Base-by-base conservation (phyloP, 2,329 filamentous ascomycete species). In the Aspergillus sp. region DNA sequence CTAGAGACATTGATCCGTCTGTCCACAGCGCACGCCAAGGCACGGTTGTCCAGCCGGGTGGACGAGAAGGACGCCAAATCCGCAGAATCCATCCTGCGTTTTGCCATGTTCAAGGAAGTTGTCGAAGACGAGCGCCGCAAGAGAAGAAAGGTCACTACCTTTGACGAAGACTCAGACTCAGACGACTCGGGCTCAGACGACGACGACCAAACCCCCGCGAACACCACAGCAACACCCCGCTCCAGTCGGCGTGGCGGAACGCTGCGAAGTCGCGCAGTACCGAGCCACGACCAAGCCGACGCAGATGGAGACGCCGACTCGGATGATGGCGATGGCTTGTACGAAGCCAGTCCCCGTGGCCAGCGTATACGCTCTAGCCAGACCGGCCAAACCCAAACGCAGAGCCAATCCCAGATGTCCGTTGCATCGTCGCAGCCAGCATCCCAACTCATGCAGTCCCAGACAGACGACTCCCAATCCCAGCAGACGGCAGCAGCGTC, bases 1-100 rank as follows among this genome's bases (percentile, higher is more conserved):
- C 76, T 98, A 10, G 93, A 98, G 69, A 98, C 93, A 0, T 78
- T 98, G n/a, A 97, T 98, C 64, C 93, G 93, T 82, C 77, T 98
- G 12, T 87, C 93, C 4, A 97, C 91, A 0, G 93, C 93, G 1
- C 93, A 98, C 58, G 93, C 93, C 50, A 98, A 97, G 70, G 81
- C 90, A 5, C 82, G 93, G 29, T 75, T 98, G 5, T 95, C 89
- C 1, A 89, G 81, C 61, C 77, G 88, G 36, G 88, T 98, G 2
- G 90, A 97, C 54, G 86, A 94, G 64, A 83, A 84, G 46, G 93
- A 98, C 65, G 90, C 91, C 1, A 72, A 86, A 45, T 83, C 89
- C 32, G 93, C 93, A 7, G 91, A 98, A 65, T 79, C 82, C 6
- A 94, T 98, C 54, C 73, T 98, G 30, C 81, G 93, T 12, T 98